Base-by-base conservation (phyloP, 1,284 basidiomycete genomes). In the Ustilago xerochloae region DNA sequence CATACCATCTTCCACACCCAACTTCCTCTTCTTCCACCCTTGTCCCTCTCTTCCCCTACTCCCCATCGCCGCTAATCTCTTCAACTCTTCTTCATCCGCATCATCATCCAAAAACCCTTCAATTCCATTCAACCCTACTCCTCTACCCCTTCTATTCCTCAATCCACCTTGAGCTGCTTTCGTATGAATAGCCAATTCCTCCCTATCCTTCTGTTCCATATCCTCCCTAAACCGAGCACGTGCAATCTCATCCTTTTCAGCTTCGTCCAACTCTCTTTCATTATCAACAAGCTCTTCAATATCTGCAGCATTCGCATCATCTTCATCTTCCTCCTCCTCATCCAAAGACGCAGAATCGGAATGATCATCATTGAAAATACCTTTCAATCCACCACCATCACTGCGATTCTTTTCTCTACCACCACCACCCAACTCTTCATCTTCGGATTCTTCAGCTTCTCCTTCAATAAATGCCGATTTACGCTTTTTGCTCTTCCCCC, bases 361-460 rank as follows among this genome's bases (percentile, higher is more conserved):
- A 24, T 45, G 64, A 3, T 63, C 45, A 28, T 78, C 68, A 43
- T 81, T 78, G 38, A 82, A 81, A 43, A 82, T 55, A 18, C 81
- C 81, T 18, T 64, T 64, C 15, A 82, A 62, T 20, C 80, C 81
- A 15, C 79, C 75, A 15, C 70, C 78, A 32, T 67, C 73, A 20
- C 66, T 69, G 15, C 59, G 58, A 32, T 61, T 54, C 45, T 61
- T 54, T 6, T 36, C 30, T n/a, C n/a, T n/a, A n/a, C n/a, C n/a
- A n/a, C n/a, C n/a, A n/a, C 73, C 66, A 15, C 52, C 62, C 2
- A 63, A 66, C 58, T 75, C 70, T 49, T 82, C 81, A 28, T 79
- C 79, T 29, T 82, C 81, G 2, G 81, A 83, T 64, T 83, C 81
- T 55, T 79, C 81, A n/a, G 81, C 81, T 53, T 83, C 81, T 6